Conservation (phyloP, 495 filamentous ascomycete genomes). For the Cetradonia linearis region DNA sequence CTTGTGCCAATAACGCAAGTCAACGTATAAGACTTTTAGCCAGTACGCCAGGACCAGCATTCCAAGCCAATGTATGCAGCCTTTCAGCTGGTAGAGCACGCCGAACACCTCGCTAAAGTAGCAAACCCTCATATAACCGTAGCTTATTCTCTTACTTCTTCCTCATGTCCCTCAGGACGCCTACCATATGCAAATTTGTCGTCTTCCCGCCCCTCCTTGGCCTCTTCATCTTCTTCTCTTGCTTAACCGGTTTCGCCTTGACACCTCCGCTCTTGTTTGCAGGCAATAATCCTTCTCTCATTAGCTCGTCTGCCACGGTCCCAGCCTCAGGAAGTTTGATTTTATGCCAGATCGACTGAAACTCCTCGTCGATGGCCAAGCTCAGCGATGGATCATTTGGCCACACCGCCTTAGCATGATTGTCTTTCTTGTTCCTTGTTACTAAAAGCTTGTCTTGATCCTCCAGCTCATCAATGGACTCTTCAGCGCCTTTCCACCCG, state of each 20-base stretch:
- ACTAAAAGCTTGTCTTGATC: slow-evolving; percentile 67
- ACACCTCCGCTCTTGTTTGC: slow-evolving; percentile 63
- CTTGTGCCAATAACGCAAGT: not conserved
- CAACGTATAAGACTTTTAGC: not conserved
- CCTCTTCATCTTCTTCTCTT: slow-evolving; percentile 53
- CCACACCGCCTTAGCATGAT: slow-evolving; percentile 77
- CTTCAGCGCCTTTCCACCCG: slow-evolving; percentile 78
- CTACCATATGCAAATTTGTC: slow-evolving; percentile 88
- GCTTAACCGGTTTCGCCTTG: slow-evolving; percentile 45
- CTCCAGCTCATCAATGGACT: slow-evolving; percentile 69
- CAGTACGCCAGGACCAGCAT: not conserved
- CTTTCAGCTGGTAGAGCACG: not conserved
- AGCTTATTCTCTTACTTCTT: slow-evolving; percentile 32
- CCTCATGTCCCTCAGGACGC: slow-evolving; percentile 73
- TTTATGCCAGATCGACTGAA: slow-evolving; percentile 71
- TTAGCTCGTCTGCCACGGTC: slow-evolving; percentile 63
- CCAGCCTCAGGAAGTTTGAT: slow-evolving; percentile 65
- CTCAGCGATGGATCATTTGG: slow-evolving; percentile 69
- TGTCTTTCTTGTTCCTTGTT: slow-evolving; percentile 86
- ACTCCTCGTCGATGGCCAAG: slow-evolving; percentile 69
- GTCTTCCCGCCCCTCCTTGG: slow-evolving; percentile 67
- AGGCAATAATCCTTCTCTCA: slow-evolving; percentile 63
- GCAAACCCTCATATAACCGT: not conserved
- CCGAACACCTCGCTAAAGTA: slow-evolving; percentile 12
- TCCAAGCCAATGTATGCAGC: not conserved